Base-by-base conservation (phyloP, 2,329 filamentous ascomycete species). In the Aspergillus candidus region DNA sequence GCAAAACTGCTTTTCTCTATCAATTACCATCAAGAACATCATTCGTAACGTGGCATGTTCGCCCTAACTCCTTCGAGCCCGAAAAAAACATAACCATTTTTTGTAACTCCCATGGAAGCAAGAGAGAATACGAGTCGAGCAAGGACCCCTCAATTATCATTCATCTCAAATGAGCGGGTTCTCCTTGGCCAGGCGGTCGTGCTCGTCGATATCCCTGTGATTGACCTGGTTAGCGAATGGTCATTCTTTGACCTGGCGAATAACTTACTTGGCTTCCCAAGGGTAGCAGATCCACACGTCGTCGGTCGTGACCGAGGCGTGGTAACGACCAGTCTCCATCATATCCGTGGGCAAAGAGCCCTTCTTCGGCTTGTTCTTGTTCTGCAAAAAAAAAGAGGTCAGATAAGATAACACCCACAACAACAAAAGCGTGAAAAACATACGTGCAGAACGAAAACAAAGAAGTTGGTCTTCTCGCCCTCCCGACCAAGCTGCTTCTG, bases 241-340 rank as follows among this genome's bases (percentile, higher is more conserved):
- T 14, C n/a, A 44, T 4, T 17, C 27, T 32, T 11, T 35, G 8
- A 10, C 36, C n/a, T 32, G 12, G 12, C 17, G 22, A 10, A 34
- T 14, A 2, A 72, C 76, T 44, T 72, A 80, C 76, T 72, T 84
- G 35, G 93, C 93, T 74, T 97, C 93, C 93, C 93, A 98, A 12
- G 93, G 93, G 72, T 98, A 98, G 77, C 88, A 94, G 66, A 97
- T 97, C 93, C 93, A 98, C 54, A 89, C 84, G 70, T 98, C 91
- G n/a, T 79, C 80, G 29, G 94, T 86, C 5, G 91, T 97, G 62
- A 84, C 76, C 15, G 93, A 88, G 15, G 93, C 93, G 55, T 86
- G 70, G 71, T 98, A 98, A 58, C 84, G 77, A 45, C 79, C 78
- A 43, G 82, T 71, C 33, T 76, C 71, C 52, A 91, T 75, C 79